A percentile compares a stretch with the other conserved stretches of the same genome.
Evolutionary conservation across 495 filamentous ascomycete genomes (phyloP).

Genomic region (Ramalina intermedia): DNA sequence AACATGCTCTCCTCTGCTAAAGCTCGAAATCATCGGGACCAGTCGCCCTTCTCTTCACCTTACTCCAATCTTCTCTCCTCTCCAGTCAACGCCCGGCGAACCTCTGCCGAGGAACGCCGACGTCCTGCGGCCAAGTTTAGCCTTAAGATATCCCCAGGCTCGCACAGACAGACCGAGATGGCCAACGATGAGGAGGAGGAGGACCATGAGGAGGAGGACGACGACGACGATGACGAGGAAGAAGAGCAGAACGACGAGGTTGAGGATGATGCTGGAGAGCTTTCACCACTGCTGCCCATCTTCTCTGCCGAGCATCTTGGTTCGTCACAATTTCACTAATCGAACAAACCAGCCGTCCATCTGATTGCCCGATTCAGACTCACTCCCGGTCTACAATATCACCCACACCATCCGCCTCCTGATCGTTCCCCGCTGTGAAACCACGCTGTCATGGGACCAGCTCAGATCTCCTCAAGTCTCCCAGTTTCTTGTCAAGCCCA

Average conservation of each 20-base stretch:
- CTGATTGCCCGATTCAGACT: conserved; percentile 28
- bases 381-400: conserved; percentile 74
- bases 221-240: conserved; percentile 32
- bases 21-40: conserved; percentile 15
- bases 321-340: conserved; percentile 20
- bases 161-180: conserved; percentile 24
- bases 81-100: conserved; percentile 13
- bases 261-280: conserved; percentile 44
- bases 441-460: conserved; percentile 89
- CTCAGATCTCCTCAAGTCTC: conserved; percentile 86
- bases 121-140: conserved; percentile 17
- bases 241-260: conserved; percentile 29
- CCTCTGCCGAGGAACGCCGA: conserved; percentile 15
- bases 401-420: conserved; percentile 77
- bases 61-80: conserved; percentile 19
- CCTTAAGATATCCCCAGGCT: conserved; percentile 19
- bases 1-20: background rate
- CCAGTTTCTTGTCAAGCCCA: conserved; percentile 86
- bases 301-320: conserved; percentile 74
- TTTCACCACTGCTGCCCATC: conserved; percentile 56
- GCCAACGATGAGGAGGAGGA: conserved; percentile 23
- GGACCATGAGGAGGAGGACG: conserved; percentile 33
- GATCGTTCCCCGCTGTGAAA: conserved; percentile 71
- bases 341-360: background rate
- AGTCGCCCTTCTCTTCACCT: conserved; percentile 36